Percentiles rank a stretch among this genome's conserved stretches.
These are phyloP conservation scores for Zelopaecilomyces penicillatus DNA, from an alignment of 2,329 filamentous ascomycete species.

Conservation along the genomic window DNA sequence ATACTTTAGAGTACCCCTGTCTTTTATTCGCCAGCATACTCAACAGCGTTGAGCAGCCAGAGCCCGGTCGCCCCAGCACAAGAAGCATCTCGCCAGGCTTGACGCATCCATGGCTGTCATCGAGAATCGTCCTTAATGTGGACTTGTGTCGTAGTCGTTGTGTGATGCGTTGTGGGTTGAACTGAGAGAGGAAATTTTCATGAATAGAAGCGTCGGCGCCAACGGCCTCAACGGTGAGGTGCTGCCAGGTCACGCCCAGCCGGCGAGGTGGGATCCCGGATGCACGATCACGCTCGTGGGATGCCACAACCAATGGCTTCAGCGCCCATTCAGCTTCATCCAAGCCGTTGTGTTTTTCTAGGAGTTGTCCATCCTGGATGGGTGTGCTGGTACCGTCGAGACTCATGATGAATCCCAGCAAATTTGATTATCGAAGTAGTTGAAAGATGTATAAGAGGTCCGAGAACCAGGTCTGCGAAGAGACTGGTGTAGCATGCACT, in stretches of 20 bases:
- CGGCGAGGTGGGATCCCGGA: conserved; percentile 39
- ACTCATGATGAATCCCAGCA: no score
- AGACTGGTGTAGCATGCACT: no score
- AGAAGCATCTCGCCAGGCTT: conserved; percentile 66
- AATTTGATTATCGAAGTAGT: no score
- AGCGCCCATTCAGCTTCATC: conserved; percentile 33
- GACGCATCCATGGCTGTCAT: conserved; percentile 58
- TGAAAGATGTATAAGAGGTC: no score
- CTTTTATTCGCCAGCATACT: conserved; percentile 61
- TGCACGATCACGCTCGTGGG: conserved; percentile 32
- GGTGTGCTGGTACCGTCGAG: no score
- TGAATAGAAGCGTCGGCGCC: conserved; percentile 55
- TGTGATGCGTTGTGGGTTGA: conserved; percentile 45
- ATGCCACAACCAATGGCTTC: conserved; percentile 38
- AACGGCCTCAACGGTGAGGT: conserved; percentile 54
- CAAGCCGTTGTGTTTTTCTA: no score
- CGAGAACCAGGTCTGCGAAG: no score
- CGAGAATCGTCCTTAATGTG: conserved; percentile 55
- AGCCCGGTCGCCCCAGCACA: conserved; percentile 59
- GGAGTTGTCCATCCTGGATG: no score
- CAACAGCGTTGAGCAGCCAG: conserved; percentile 63
- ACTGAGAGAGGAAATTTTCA: conserved; percentile 54
- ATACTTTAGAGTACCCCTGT: conserved; percentile 47
- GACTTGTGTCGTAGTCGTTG: conserved; percentile 46
- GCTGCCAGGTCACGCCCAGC: conserved; percentile 57